Percentiles rank a stretch among this genome's conserved stretches.
phyloP scores from a whole-genome alignment of 169 alveolate species.

The Sarcocystis neurona region DNA sequence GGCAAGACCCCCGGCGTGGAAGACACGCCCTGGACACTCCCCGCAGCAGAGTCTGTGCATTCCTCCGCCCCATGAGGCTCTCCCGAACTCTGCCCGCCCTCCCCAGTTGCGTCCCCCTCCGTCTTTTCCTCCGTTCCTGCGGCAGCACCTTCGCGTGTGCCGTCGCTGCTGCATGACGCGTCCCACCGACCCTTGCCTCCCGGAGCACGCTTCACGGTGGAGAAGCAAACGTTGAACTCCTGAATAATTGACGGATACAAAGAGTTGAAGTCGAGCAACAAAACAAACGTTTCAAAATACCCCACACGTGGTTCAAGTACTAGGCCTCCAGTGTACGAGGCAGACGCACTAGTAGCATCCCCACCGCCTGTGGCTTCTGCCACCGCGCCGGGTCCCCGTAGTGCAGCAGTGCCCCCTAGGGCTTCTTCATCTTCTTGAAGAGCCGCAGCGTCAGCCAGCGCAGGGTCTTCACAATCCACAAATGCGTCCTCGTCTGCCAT shows the following conservation, averaged over 20 bases:
- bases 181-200: background rate
- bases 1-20: constrained; percentile 71
- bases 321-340: constrained; percentile 94
- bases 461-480: background rate
- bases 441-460: background rate
- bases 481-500: no score
- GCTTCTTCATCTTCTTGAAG: background rate
- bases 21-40: constrained; percentile 36
- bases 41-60: no score
- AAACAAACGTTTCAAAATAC: constrained; percentile 92
- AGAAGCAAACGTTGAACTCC: constrained; percentile 98
- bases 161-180: background rate
- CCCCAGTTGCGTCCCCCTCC: no score
- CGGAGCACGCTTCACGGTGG: constrained; percentile 87
- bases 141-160: constrained; percentile 41
- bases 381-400: background rate
- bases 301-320: constrained; percentile 98
- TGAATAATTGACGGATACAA: constrained; percentile 98
- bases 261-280: constrained; percentile 97
- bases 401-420: background rate
- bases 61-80: constrained; percentile 39
- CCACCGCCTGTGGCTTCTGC: constrained; percentile 1
- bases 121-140: constrained; percentile 45
- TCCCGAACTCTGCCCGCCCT: background rate
- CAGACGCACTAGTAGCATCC: constrained; percentile 25